Base-by-base conservation (phyloP, 345 rosid species). In the Acer campestre region DNA sequence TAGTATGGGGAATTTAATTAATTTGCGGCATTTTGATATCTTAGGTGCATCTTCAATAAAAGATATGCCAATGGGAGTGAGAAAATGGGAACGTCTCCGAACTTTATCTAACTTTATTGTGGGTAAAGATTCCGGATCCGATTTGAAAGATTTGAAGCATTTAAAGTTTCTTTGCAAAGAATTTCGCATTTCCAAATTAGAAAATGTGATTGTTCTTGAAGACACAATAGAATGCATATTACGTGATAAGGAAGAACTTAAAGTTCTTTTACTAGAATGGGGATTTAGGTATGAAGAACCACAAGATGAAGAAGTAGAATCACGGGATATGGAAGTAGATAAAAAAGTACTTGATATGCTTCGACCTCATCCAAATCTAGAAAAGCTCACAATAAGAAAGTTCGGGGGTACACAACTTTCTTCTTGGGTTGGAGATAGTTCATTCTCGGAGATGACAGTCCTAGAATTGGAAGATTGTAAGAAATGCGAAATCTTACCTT, bases 11-110 rank as follows among this genome's bases (percentile, higher is more conserved):
- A 14, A 63, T 12, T 59, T 71, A 25, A 44, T 53, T 17, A 78
- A 71, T 16, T 40, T 71, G 51, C 71, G 9, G 18, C 66, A 70
- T 78, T 56, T 78, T 20, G 46, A 68, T 20, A 59, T 77, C 0
- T 68, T 17, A 4, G 49, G 61, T n/a, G 16, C 73, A 16, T n/a
- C 31, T 10, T 18, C 10, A 56, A 56, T 76, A 18, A 18, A 56
- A 14, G 18, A 56, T 1, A 56, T 56, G 61, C 61, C 61, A 25
- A n/a, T n/a, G 23, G 61, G 61, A 17, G 10, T 56, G 2, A 56
- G 5, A n/a, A 56, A 18, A 56, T 56, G n/a, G 61, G 23, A 16
- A 7, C 23, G 0, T 13, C 61, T 56, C 0, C 61, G 10, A 56
- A 18, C n/a, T 56, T 56, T 56, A 2, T 56, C 61, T 18, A 56